Evolutionary conservation across 306 rosid genomes (phyloP), one percentile per base, ranked within the genome.

Genomic region (Glycyrrhiza uralensis): DNA sequence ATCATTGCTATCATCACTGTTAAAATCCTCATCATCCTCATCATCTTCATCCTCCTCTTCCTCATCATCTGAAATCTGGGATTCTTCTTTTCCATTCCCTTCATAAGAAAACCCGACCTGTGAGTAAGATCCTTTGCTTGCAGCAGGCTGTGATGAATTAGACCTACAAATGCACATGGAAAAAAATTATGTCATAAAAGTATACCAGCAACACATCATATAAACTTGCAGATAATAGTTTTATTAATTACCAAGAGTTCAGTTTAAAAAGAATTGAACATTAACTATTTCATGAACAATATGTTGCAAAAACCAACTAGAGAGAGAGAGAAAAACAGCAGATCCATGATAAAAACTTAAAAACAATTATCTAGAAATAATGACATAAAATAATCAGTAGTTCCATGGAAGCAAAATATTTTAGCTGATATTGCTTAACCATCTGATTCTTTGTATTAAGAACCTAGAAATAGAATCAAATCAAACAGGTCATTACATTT

Each of bases 91-190:
- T 66, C 87, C 96, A 82, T 91, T 90, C 63, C 87, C 93, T 24
- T 88, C 93, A 59, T 94, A 94, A 41, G 96, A 91, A 80, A 91
- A 94, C 51, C 96, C 97, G 33, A 94, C 97, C 84, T 94, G 99
- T 1, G 99, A 91, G 65, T 94, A 94, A 24, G 99, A 85, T 49
- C 91, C 97, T 67, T 91, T 91, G 77, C 71, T 82, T 39, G 93
- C 85, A 83, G 92, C 85, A 82, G 99, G 82, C 72, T 86, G 97
- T 22, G 87, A 75, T 54, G 28, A 62, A 71, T 86, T 92, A 51
- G 97, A 85, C 73, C 99, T 94, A 69, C 81, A 76, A 39, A 55
- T 56, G 44, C 35, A 65, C 77, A 78, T 63, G 35, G 59, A 47
- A 79, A 33, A 66, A 66, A 56, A 77, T 60, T 41, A 71, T 47